These are phyloP conservation scores for Rhodotorula sp. DNA, from an alignment of 1,284 basidiomycete species.

Conservation along the genomic window DNA sequence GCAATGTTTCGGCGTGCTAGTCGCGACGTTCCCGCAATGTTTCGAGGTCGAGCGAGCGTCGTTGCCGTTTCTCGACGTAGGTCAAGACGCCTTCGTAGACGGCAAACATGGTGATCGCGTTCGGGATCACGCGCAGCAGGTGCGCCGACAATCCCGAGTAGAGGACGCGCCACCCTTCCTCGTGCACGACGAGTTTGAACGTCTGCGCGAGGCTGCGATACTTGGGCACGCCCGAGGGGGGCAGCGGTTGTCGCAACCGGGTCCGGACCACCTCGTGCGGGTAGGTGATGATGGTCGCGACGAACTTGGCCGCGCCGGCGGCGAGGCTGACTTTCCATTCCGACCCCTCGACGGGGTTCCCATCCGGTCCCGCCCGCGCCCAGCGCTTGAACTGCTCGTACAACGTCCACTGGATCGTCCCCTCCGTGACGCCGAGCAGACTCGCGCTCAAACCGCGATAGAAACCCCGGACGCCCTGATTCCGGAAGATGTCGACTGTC, in stretches of 20 bases:
- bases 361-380: constrained; percentile 24
- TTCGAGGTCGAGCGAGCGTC: background rate
- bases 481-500: constrained; percentile 39
- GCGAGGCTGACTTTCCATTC: constrained; percentile 59
- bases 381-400: constrained; percentile 64
- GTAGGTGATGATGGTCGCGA: constrained; percentile 91
- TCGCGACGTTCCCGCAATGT: constrained; percentile 1
- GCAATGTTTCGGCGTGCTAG: background rate
- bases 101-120: constrained; percentile 94
- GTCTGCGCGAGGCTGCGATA: constrained; percentile 88
- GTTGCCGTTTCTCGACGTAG: background rate
- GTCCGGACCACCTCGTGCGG: constrained; percentile 96
- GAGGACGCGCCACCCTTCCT: constrained; percentile 81
- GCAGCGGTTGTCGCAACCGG: constrained; percentile 73
- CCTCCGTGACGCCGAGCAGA: constrained; percentile 93
- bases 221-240: constrained; percentile 59
- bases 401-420: constrained; percentile 95
- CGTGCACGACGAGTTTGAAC: constrained; percentile 75
- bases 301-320: constrained; percentile 89
- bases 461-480: constrained; percentile 80
- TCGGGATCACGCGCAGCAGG: constrained; percentile 93
- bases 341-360: constrained; percentile 67
- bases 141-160: constrained; percentile 95
- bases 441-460: constrained; percentile 95
- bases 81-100: constrained; percentile 49